Base-by-base conservation (phyloP, 257 asterid species). In the Solanum ossicruentum region DNA sequence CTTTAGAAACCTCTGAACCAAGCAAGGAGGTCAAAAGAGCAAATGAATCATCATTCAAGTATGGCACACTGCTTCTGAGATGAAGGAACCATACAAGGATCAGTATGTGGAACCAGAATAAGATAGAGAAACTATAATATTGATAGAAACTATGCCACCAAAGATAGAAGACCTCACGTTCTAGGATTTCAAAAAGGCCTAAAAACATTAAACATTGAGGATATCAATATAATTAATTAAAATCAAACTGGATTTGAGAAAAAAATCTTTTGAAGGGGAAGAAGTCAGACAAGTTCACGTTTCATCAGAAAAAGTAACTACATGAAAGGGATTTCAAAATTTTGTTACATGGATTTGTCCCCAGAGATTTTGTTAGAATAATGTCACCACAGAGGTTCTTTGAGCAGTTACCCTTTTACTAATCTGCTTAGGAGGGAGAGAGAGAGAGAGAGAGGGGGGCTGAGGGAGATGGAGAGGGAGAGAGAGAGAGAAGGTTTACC, bases 1-100 rank as follows among this genome's bases (percentile, higher is more conserved):
- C 95, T 85, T 89, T 82, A 17, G 95, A 91, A 87, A 86, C 90
- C 87, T 89, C 92, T 0, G 95, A 89, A 83, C 91, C 92, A 12
- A 96, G 94, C 86, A 94, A 91, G 55, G 92, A 94, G 23, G 91
- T 95, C 94, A 96, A 85, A 21, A 93, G 82, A 51, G 18, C 85
- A 41, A 89, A 94, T 81, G 90, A 87, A 17, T 90, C 97, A 84
- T 92, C 97, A 32, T 86, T 88, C 87, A 96, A 80, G 89, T 84
- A 88, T n/a, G 90, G 83, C 26, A 85, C 54, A 26, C 80, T 75
- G 88, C 65, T 88, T 80, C 95, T 92, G 97, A 65, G 84, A 87
- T 20, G 1, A 81, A 86, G 69, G 41, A 80, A 87, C 11, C 70
- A 80, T 65, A 16, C 55, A 73, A 84, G 55, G 56, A 84, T 89